A percentile compares a stretch with the other conserved stretches of the same genome.
These are phyloP conservation scores for Whalleya microplaca DNA, from an alignment of 2,329 filamentous ascomycete species.

Conservation along the genomic window DNA sequence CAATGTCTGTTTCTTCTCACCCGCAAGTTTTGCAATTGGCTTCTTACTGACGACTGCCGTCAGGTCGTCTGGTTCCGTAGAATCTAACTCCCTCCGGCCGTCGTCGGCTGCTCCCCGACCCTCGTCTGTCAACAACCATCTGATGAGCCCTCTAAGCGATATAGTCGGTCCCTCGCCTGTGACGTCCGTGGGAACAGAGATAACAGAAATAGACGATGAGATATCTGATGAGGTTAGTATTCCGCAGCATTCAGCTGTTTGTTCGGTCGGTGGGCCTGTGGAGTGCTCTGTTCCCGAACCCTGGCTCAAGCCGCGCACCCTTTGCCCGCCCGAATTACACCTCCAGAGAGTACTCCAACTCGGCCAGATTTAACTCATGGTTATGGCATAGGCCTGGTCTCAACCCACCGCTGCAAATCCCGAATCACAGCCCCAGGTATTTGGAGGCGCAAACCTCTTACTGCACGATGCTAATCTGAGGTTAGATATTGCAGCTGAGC, in stretches of 20 bases:
- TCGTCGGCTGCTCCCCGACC: conserved; percentile 53
- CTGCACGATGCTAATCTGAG: conserved; percentile 28
- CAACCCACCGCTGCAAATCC: conserved; percentile 41
- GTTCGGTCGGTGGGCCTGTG: not conserved
- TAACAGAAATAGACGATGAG: conserved; percentile 84
- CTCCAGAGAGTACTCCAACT: not conserved
- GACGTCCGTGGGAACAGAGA: conserved; percentile 81
- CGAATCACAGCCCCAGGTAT: conserved; percentile 44
- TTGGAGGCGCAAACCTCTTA: conserved; percentile 8
- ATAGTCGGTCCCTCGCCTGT: conserved; percentile 82
- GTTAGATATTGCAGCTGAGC: conserved; percentile 55
- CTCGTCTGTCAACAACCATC: conserved; percentile 56
- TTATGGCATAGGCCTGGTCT: conserved; percentile 32
- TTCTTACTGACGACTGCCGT: conserved; percentile 9
- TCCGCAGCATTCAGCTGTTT: not conserved
- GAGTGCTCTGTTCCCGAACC: not conserved
- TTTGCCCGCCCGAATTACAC: not conserved
- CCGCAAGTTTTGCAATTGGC: not conserved
- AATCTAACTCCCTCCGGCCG: conserved; percentile 56
- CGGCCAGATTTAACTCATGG: not conserved
- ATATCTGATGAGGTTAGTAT: conserved; percentile 59
- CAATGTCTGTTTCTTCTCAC: conserved; percentile 49
- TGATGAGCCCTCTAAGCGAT: conserved; percentile 67
- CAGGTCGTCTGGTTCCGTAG: conserved; percentile 45
- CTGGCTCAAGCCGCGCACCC: not conserved